Conservation (phyloP, 2,329 filamentous ascomycete species). For the Tolypocladium tundrense region DNA sequence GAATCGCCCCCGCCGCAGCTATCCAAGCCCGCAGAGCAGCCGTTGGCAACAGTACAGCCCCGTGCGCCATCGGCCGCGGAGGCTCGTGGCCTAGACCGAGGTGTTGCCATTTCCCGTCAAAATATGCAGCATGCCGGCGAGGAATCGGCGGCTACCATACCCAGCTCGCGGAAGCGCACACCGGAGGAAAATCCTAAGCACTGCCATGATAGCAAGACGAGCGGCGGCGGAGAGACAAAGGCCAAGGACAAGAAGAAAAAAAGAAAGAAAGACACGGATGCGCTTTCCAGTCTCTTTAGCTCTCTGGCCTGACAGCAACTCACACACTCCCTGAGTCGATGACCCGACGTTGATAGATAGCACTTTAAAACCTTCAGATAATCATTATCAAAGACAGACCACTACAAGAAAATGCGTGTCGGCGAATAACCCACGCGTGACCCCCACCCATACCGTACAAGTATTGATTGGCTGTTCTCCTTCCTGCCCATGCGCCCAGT, state of each 20-base stretch:
- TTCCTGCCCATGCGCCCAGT: constrained; percentile 15
- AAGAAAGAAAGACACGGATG: constrained; percentile 48
- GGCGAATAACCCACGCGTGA: constrained; percentile 1
- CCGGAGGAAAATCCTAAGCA: background rate
- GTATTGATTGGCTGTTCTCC: constrained; percentile 13
- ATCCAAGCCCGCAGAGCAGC: background rate
- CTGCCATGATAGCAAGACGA: constrained; percentile 1
- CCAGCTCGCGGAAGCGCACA: background rate
- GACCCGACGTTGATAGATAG: background rate
- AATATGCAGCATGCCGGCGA: constrained; percentile 2
- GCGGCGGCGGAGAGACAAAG: constrained; percentile 8
- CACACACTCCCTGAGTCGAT: background rate
- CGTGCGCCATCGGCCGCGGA: background rate
- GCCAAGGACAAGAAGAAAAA: constrained; percentile 37
- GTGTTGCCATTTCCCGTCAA: constrained; percentile 18
- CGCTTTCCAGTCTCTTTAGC: constrained; percentile 64
- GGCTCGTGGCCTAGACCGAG: constrained; percentile 10
- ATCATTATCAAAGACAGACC: constrained; percentile 10
- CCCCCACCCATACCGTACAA: constrained; percentile 15
- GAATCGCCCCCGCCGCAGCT: background rate
- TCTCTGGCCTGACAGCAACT: constrained; percentile 26
- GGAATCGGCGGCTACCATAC: background rate
- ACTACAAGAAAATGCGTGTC: background rate
- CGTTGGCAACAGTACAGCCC: background rate
- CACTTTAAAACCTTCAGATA: background rate